phyloP scores from a whole-genome alignment of 139 green algal genomes.

The Eudorina sp. region DNA sequence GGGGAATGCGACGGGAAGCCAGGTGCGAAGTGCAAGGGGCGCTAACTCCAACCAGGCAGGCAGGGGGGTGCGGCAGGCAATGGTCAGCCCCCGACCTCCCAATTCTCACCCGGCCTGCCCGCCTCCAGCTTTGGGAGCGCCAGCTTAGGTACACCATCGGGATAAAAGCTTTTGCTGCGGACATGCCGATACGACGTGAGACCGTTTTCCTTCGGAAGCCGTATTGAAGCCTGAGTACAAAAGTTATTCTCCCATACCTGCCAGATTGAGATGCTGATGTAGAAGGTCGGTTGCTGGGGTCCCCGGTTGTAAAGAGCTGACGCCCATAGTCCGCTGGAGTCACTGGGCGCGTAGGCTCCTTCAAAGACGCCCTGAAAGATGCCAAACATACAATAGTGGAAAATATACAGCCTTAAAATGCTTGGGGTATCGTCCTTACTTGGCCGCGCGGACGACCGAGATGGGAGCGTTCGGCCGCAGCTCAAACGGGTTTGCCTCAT shows the following conservation, averaged over 20 bases:
- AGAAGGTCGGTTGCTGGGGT: constrained; percentile 49
- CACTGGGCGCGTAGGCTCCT: constrained; percentile 55
- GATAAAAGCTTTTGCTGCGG: constrained; percentile 54
- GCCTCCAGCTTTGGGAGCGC: constrained; percentile 49
- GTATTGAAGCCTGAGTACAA: neutral
- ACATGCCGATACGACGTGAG: neutral
- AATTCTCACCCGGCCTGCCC: constrained; percentile 8
- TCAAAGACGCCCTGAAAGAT: constrained; percentile 54
- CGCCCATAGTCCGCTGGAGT: constrained; percentile 54
- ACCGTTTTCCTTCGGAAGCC: neutral
- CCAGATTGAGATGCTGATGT: constrained; percentile 27
- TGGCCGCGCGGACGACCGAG: constrained; percentile 56
- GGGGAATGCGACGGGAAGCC: too few relatives aligned
- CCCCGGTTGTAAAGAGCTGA: constrained; percentile 55
- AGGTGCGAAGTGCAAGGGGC: neutral
- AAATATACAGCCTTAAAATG: neutral
- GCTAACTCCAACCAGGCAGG: neutral
- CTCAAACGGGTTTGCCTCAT: constrained; percentile 44
- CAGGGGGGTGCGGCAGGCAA: neutral
- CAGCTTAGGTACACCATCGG: constrained; percentile 50
- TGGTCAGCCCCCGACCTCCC: neutral
- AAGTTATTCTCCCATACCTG: neutral
- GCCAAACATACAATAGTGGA: neutral
- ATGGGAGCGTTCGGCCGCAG: constrained; percentile 50
- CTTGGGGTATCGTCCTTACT: constrained; percentile 43